A percentile compares a stretch with the other conserved stretches of the same genome.
Evolutionary conservation across 1,139 yeast genomes (phyloP).

Genomic region (Spathaspora sp.): DNA sequence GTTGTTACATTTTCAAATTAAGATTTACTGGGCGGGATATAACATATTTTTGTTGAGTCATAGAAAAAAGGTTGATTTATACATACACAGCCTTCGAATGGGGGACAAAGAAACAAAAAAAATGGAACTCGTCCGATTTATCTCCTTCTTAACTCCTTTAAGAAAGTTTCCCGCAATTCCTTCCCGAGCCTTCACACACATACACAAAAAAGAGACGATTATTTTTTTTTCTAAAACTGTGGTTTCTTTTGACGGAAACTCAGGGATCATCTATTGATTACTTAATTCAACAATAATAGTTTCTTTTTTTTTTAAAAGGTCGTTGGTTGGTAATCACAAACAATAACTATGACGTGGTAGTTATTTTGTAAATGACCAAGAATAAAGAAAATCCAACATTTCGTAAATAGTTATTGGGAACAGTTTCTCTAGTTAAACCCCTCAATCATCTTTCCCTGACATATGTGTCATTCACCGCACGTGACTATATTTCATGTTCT

Average conservation of each 20-base stretch:
- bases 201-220: not conserved
- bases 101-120: no score
- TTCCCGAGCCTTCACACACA: not conserved
- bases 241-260: not conserved
- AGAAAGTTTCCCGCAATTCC: not conserved
- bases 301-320: not conserved
- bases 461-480: not conserved
- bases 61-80: not conserved
- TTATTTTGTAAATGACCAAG: not conserved
- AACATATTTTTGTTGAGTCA: not conserved
- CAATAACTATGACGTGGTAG: not conserved
- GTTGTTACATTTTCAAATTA: not conserved
- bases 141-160: not conserved
- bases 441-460: not conserved
- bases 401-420: not conserved
- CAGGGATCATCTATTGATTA: not conserved
- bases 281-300: not conserved
- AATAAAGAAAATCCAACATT: not conserved
- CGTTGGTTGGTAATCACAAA: not conserved
- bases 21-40: not conserved
- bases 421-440: not conserved
- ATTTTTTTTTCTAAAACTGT: not conserved
- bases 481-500: not conserved
- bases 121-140: not conserved
- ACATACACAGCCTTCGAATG: not conserved